These are phyloP conservation scores for Talaromyces verruculosus DNA, from an alignment of 2,329 filamentous ascomycete species.

Conservation along the genomic window DNA sequence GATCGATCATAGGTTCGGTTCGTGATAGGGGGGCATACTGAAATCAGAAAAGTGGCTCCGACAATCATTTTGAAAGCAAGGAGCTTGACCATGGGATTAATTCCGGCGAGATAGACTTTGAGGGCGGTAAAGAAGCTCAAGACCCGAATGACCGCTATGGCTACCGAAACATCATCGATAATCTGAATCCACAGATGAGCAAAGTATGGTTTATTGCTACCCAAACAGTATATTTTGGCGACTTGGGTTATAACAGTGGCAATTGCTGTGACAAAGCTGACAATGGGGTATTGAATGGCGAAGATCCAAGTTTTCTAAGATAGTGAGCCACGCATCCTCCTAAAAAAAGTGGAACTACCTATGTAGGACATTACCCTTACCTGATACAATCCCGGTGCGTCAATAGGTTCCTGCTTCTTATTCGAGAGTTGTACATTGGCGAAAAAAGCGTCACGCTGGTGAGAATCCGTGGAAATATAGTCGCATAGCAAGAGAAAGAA, in stretches of 20 bases:
- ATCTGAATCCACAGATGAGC: constrained; percentile 37
- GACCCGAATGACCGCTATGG: constrained; percentile 18
- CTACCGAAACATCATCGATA: constrained; percentile 5
- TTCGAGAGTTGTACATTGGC: constrained; percentile 34
- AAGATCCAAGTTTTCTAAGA: constrained; percentile 34
- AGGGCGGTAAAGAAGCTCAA: constrained; percentile 32
- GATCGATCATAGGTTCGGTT: background rate
- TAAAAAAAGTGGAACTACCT: background rate
- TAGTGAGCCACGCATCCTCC: background rate
- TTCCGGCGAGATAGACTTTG: constrained; percentile 29
- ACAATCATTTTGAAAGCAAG: constrained; percentile 39
- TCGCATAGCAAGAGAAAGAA: constrained; percentile 50
- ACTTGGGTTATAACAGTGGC: constrained; percentile 35
- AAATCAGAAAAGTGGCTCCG: constrained; percentile 32
- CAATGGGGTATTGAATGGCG: constrained; percentile 45
- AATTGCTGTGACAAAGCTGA: constrained; percentile 30
- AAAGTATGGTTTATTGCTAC: constrained; percentile 35
- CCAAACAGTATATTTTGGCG: constrained; percentile 32
- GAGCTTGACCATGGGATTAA: constrained; percentile 36
- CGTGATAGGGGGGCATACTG: constrained; percentile 27
- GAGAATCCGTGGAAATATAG: constrained; percentile 40
- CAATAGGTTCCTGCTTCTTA: constrained; percentile 25
- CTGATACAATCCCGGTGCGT: constrained; percentile 32
- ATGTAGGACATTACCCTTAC: constrained; percentile 24
- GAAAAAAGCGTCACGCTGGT: constrained; percentile 40